Evolutionary conservation across 345 rosid species (phyloP).

Genomic region (Capsella bursapastoris): DNA sequence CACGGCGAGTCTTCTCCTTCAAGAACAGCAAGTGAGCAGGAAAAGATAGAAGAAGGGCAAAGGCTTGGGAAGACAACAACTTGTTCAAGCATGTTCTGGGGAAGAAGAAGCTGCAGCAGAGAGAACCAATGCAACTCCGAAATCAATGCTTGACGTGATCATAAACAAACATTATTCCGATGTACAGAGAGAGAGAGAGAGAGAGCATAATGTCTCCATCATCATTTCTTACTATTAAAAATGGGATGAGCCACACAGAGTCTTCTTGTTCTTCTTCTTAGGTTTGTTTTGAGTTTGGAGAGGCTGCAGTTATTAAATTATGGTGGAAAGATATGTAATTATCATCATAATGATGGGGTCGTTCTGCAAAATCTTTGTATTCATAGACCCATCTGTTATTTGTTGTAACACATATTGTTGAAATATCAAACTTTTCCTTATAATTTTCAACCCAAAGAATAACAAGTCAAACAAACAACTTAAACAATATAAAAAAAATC

Average conservation of each 20-base stretch:
- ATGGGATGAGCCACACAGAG: conserved; percentile 25
- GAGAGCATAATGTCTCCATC: conserved; percentile 25
- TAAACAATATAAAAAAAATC: background rate
- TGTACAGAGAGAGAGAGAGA: conserved; percentile 36
- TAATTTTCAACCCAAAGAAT: too few relatives aligned
- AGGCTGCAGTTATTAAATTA: conserved; percentile 22
- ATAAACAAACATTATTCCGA: conserved; percentile 20
- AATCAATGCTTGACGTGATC: conserved; percentile 55
- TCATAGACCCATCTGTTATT: too few relatives aligned
- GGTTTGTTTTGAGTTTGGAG: conserved; percentile 36
- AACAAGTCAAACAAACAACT: too few relatives aligned
- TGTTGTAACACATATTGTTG: too few relatives aligned
- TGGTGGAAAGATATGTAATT: conserved; percentile 45
- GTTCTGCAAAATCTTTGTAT: conserved; percentile 14
- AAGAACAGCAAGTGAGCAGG: conserved; percentile 53
- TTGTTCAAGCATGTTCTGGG: conserved; percentile 98
- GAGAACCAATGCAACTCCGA: conserved; percentile 98
- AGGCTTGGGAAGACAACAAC: conserved; percentile 79
- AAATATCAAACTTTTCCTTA: too few relatives aligned
- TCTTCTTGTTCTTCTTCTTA: conserved; percentile 4
- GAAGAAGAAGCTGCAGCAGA: conserved; percentile 98
- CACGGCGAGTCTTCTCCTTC: conserved; percentile 54
- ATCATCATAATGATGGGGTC: conserved; percentile 31
- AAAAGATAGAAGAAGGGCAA: conserved; percentile 76
- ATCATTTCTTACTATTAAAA: conserved; percentile 27